phyloP scores from a whole-genome alignment of 768 basidiomycete genomes.

The Collybiopsis luxurians region DNA sequence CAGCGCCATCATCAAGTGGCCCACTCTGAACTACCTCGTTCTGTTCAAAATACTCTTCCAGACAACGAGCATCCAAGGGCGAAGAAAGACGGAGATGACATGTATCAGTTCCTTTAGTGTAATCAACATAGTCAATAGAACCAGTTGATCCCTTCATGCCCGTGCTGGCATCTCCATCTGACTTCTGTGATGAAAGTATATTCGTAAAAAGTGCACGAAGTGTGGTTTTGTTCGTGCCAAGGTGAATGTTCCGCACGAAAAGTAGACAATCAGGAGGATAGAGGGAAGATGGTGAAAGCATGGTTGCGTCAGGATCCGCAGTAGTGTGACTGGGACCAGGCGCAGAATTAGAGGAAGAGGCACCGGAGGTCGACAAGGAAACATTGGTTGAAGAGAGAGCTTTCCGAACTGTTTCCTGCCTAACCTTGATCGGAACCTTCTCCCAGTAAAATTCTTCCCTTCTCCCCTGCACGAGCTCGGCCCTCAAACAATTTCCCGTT shows the following conservation, averaged over 20 bases:
- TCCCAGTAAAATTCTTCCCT: slow-evolving; percentile 77
- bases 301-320: neutral
- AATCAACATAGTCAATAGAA: slow-evolving; percentile 78
- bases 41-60: slow-evolving; percentile 44
- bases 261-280: slow-evolving; percentile 62
- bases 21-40: slow-evolving; percentile 37
- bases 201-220: slow-evolving; percentile 55
- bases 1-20: slow-evolving; percentile 55
- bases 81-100: slow-evolving; percentile 71
- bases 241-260: slow-evolving; percentile 68
- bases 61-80: slow-evolving; percentile 38
- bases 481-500: slow-evolving; percentile 27
- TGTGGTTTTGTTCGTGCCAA: slow-evolving; percentile 80
- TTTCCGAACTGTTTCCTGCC: slow-evolving; percentile 56
- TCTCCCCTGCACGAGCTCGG: slow-evolving; percentile 61
- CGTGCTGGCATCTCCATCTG: neutral
- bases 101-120: slow-evolving; percentile 70
- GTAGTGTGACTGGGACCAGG: no score
- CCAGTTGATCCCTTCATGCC: slow-evolving; percentile 11
- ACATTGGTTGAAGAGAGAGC: slow-evolving; percentile 19
- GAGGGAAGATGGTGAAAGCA: neutral
- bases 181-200: slow-evolving; percentile 28
- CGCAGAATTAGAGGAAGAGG: neutral
- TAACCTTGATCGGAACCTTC: slow-evolving; percentile 72
- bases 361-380: neutral